phyloP scores from a whole-genome alignment of 208 protist species.

The Leishmania tarentolae region DNA sequence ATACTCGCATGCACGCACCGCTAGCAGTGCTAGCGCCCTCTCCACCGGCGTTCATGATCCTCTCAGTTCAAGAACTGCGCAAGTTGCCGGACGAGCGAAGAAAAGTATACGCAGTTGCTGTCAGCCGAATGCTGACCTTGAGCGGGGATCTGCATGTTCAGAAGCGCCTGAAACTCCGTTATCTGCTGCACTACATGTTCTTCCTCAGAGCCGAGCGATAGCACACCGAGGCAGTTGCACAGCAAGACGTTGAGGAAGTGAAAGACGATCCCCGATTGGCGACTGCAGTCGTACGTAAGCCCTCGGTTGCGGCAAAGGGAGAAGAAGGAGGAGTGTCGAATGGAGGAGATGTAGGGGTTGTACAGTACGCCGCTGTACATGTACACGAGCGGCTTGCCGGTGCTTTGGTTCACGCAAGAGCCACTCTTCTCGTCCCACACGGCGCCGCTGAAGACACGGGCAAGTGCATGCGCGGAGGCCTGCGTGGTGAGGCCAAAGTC shows the following conservation, averaged over 20 bases:
- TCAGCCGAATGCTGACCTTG: conserved; percentile 82
- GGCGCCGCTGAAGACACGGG: conserved; percentile 35
- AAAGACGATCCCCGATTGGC: conserved; percentile 72
- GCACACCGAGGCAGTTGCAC: conserved; percentile 79
- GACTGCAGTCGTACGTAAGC: conserved; percentile 67
- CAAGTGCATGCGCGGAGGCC: conserved; percentile 74
- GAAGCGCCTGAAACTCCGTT: conserved; percentile 76
- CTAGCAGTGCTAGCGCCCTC: background rate
- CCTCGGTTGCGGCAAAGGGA: conserved; percentile 71
- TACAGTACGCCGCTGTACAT: conserved; percentile 90
- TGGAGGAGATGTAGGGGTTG: conserved; percentile 83
- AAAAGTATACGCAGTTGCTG: conserved; percentile 92
- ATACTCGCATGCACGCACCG: background rate
- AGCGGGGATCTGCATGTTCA: conserved; percentile 86
- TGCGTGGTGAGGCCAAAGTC: conserved; percentile 86
- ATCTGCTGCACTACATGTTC: conserved; percentile 43
- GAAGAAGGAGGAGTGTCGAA: conserved; percentile 87
- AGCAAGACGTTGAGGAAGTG: conserved; percentile 86
- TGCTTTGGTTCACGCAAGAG: conserved; percentile 19
- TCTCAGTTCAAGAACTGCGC: conserved; percentile 18
- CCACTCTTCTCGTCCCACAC: conserved; percentile 38
- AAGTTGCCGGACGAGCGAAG: conserved; percentile 74
- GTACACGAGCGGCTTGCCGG: conserved; percentile 52
- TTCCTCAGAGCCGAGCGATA: conserved; percentile 61
- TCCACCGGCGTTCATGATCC: background rate